Evolutionary conservation across 2,329 filamentous ascomycete species (phyloP), one percentile per base, ranked within the genome.

Genomic region (Coniochaeta sp.): DNA sequence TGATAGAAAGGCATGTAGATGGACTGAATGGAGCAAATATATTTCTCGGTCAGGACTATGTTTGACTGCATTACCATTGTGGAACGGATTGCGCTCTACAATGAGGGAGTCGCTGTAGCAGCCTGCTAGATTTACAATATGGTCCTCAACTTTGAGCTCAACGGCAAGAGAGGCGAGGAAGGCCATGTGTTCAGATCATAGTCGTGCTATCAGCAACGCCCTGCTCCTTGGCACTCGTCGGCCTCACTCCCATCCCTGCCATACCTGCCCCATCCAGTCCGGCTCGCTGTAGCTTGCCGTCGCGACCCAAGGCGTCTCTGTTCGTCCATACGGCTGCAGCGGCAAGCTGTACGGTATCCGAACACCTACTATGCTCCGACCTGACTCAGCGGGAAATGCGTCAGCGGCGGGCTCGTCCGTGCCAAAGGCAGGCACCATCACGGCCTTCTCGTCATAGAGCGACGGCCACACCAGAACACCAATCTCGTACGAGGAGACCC

Each of bases 341-440:
- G 92, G 92, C 7, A 93, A 73, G 72, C 87, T 87, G 72, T 96
- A 96, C n/a, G 92, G 90, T 74, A 96, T 87, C 17, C 91, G 81
- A 31, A 93, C 76, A 0, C 89, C 90, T 4, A 96, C 80, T 4
- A 96, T 64, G 0, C 75, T 68, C 33, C 67, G 55, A 38, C 61
- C 59, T 1, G 61, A 63, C 12, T 31, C 47, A 6, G n/a, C 31
- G 33, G 66, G 62, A 6, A 61, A 64, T 2, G 62, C 62, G 1
- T 66, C 61, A 0, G 67, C 66, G 1, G 33, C 19, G 16, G 87
- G 85, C 24, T 64, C 69, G 71, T 95, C 88, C 3, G 70, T 79
- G 62, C 81, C 79, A 71, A 93, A 93, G 1, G 83, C 84, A 1
- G 85, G 85, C 1, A 88, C 76, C 89, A 96, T 95, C 6, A 71